These are phyloP conservation scores for Kazachstania sp. DNA, from an alignment of 1,139 yeast genomes.

Conservation along the genomic window DNA sequence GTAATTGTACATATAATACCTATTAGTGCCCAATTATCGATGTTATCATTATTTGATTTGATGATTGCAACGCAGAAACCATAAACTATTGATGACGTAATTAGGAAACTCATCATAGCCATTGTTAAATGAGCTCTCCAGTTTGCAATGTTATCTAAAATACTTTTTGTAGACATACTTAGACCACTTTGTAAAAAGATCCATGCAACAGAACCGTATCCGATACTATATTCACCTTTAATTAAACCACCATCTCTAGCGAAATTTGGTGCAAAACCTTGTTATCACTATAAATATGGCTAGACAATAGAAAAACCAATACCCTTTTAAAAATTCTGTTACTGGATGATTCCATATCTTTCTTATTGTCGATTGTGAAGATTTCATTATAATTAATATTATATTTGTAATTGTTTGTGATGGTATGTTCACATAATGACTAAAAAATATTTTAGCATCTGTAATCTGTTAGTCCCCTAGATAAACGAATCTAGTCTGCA, in stretches of 20 bases:
- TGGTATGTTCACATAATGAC: too few species aligned
- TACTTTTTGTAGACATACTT: slow-evolving; percentile 57
- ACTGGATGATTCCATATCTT: slow-evolving; percentile 20
- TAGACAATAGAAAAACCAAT: slow-evolving; percentile 68
- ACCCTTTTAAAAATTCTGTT: slow-evolving; percentile 22
- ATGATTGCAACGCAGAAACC: slow-evolving; percentile 66
- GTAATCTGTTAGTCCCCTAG: too few species aligned
- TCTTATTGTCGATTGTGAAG: not conserved
- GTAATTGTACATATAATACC: slow-evolving; percentile 77
- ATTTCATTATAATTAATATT: not conserved
- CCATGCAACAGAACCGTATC: slow-evolving; percentile 80
- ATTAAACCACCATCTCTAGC: slow-evolving; percentile 79
- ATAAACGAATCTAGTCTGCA: too few species aligned
- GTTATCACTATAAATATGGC: slow-evolving; percentile 71
- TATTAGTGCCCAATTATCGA: slow-evolving; percentile 65
- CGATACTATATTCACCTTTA: slow-evolving; percentile 63
- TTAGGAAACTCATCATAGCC: slow-evolving; percentile 56
- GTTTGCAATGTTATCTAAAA: slow-evolving; percentile 51
- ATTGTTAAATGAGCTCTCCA: slow-evolving; percentile 82
- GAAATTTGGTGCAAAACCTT: slow-evolving; percentile 66
- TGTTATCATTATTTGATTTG: slow-evolving; percentile 45
- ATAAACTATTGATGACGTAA: slow-evolving; percentile 66
- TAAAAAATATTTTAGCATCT: too few species aligned
- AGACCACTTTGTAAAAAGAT: slow-evolving; percentile 76
- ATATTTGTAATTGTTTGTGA: too few species aligned